These are phyloP conservation scores for Lichtheimia ramosa DNA, from an alignment of 371 early-diverging fungal species.

Conservation along the genomic window DNA sequence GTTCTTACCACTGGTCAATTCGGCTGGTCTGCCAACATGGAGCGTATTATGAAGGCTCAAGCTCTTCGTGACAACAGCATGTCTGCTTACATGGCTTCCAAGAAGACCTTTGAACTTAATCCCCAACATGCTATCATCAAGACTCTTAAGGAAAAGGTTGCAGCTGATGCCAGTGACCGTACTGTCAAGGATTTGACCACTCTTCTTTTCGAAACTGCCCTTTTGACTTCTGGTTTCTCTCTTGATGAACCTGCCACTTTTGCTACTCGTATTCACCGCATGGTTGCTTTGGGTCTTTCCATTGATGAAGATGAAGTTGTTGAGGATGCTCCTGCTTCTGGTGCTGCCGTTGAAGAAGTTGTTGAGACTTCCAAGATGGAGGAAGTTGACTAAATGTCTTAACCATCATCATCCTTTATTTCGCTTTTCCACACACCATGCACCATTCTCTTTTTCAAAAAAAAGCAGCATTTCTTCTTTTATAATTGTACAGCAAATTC, in stretches of 20 bases:
- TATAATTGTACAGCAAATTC: too few relatives aligned
- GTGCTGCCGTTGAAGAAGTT: conserved; percentile 56
- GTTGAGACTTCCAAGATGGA: conserved; percentile 80
- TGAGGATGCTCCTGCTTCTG: conserved; percentile 48
- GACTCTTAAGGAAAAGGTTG: conserved; percentile 87
- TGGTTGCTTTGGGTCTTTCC: conserved; percentile 96
- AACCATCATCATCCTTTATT: too few relatives aligned
- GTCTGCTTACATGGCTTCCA: conserved; percentile 96
- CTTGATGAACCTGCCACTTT: conserved; percentile 94
- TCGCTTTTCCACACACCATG: too few relatives aligned
- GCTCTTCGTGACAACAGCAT: conserved; percentile 95
- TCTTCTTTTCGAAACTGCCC: conserved; percentile 92
- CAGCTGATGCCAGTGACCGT: conserved; percentile 92
- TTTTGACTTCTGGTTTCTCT: conserved; percentile 95
- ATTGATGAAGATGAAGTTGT: conserved; percentile 77
- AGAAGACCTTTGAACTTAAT: conserved; percentile 99
- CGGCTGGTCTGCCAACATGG: conserved; percentile 99
- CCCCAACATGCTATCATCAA: conserved; percentile 93
- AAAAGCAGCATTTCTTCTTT: too few relatives aligned
- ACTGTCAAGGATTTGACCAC: conserved; percentile 95
- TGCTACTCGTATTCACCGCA: conserved; percentile 95
- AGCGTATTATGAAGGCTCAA: conserved; percentile 99
- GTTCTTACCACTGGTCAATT: conserved; percentile 97
- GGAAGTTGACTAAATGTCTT: conserved; percentile 4
- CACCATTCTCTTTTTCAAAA: too few relatives aligned